Base-by-base conservation (phyloP, 1,139 yeast genomes). In the Candida pseudocylindracea region DNA sequence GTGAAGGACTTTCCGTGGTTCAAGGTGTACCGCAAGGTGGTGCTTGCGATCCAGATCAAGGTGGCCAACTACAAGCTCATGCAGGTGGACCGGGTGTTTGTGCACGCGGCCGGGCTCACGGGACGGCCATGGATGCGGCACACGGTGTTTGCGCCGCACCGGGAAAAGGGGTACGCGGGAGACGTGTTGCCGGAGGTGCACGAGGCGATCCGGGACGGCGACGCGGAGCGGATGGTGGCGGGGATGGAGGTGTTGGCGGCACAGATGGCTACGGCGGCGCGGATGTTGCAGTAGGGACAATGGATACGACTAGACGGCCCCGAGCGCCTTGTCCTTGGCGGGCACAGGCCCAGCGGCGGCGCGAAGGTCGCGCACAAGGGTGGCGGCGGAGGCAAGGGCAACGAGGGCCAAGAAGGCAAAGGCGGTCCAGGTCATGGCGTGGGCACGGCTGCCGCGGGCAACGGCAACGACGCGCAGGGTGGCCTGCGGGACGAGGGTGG, bases 1-100 rank as follows among this genome's bases (percentile, higher is more conserved):
- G 50, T 57, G 2, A 54, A 59, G 32, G 92, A 75, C 42, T 72
- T 65, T 41, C 80, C 92, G 1, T 73, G 88, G 79, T 76, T 72
- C 52, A 57, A 58, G 39, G 54, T 62, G 36, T 61, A 58, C 41
- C 63, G 60, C 38, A 78, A 78, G 45, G 43, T 76, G 28, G 60
- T 55, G 33, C 55, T 71, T 10, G 72, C 70, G 38, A 63, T 74
- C 11, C 63, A 64, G 36, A 57, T 73, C 38, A 67, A 71, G 38
- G 49, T 64, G 20, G 53, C 67, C 9, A 73, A 73, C 41, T 55
- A 55, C 34, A 68, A 64, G 41, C 50, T 73, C 28, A 57, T 64
- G 27, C 60, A 60, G 28, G 41, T 73, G 30, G 80, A 73, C 27
- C 36, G 35, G 30, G 38, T 34, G 11, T 31, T 39, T 32, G 30